phyloP scores from a whole-genome alignment of 2,329 filamentous ascomycete species.

The Aspergillus persii region DNA sequence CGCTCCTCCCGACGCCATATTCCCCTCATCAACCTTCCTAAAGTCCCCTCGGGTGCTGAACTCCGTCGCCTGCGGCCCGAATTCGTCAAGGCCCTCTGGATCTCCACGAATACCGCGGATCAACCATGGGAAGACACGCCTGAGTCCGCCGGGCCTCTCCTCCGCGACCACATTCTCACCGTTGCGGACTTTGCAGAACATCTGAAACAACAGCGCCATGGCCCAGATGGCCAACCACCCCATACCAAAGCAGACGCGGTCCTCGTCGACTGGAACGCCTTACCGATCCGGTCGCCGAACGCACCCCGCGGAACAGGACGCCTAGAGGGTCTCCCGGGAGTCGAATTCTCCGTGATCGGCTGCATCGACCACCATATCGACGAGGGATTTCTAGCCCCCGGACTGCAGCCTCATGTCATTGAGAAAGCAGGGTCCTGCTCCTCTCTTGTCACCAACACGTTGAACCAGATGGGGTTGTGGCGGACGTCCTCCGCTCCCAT shows the following conservation, averaged over 20 bases:
- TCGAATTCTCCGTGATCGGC: conserved; percentile 46
- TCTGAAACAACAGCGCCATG: conserved; percentile 11
- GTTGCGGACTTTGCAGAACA: conserved; percentile 37
- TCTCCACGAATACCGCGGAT: conserved; percentile 39
- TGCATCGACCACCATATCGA: conserved; percentile 64
- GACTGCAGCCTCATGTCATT: conserved; percentile 51
- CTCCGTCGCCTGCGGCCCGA: conserved; percentile 57
- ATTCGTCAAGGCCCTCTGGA: conserved; percentile 55
- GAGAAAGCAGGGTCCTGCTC: conserved; percentile 58
- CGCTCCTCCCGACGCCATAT: conserved; percentile 49
- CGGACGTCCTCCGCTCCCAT: conserved; percentile 28
- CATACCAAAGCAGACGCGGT: conserved; percentile 24
- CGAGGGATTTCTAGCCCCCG: conserved; percentile 50
- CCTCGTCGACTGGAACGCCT: conserved; percentile 47
- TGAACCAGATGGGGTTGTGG: conserved; percentile 46
- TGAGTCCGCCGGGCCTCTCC: conserved; percentile 23
- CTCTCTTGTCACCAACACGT: conserved; percentile 55
- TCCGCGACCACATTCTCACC: conserved; percentile 40
- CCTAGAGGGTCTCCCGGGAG: conserved; percentile 47
- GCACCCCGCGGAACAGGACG: conserved; percentile 47
- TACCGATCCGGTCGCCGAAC: conserved; percentile 43
- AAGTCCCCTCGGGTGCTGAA: conserved; percentile 44
- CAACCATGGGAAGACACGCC: conserved; percentile 25
- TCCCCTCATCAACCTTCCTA: conserved; percentile 58
- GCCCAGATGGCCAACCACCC: background rate